Base-by-base conservation (phyloP, 345 rosid species). In the Gossypium stocksii region DNA sequence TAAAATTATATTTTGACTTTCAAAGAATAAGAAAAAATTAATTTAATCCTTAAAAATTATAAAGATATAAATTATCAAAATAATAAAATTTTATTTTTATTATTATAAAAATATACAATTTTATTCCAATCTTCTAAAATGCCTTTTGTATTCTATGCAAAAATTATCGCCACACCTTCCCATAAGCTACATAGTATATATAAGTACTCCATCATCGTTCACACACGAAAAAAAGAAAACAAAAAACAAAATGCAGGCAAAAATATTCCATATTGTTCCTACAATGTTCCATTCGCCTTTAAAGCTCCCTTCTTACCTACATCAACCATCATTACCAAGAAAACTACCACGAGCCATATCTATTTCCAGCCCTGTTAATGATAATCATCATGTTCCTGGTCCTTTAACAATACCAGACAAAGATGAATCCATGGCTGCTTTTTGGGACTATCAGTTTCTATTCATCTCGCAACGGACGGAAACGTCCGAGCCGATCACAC, bases 391-490 rank as follows among this genome's bases (percentile, higher is more conserved):
- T 27, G 75, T 75, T 60, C 62, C 79, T 22, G 74, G 54, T 11
- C 71, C 56, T 59, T 70, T 41, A 29, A 52, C 66, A 64, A 20
- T 64, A 34, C 74, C 0, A 63, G 75, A 9, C 25, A 1, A 15
- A 11, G 89, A 87, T 16, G 97, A 92, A 20, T 70, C 83, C 2
- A 57, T 80, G 29, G 75, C 94, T 3, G 94, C 93, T 11, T 94
- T 88, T 68, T 91, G 93, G 84, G 98, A 92, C 83, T 94, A 94
- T 79, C 97, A 94, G 52, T 88, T 89, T 75, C 70, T 94, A 45
- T 92, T 90, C 58, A 57, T 89, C n/a, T 92, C 97, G 0, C 98
- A 92, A 23, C 90, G 97, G 1, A 75, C 88, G 0, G 93, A 92
- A 77, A 86, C 97, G 0, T 29, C 70, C 0, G 78, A 82, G 10